Percentiles rank a stretch among this genome's conserved stretches.
phyloP scores from a whole-genome alignment of 225 moss, liverwort and hornwort species.

The Physcomitrium patens region DNA sequence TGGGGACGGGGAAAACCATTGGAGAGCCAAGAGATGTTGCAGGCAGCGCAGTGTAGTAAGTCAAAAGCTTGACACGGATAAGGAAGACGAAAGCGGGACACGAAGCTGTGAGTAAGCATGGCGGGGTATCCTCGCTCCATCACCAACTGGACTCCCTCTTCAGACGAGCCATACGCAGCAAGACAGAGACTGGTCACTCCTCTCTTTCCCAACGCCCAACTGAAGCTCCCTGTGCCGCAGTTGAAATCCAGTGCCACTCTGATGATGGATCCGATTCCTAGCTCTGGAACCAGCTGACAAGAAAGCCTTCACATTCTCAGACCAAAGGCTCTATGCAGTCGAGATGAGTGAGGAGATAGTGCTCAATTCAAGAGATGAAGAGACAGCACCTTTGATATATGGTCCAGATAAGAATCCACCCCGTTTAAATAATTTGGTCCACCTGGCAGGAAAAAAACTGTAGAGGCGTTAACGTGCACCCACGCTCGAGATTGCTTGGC shows the following conservation, averaged over 20 bases:
- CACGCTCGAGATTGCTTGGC: constrained; percentile 45
- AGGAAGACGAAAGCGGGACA: constrained; percentile 51
- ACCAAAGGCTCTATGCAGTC: not conserved
- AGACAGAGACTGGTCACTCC: constrained; percentile 67
- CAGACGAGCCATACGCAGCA: constrained; percentile 49
- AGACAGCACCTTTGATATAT: constrained; percentile 48
- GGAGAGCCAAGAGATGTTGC: constrained; percentile 62
- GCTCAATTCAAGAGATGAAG: constrained; percentile 1
- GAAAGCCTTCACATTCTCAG: constrained; percentile 29
- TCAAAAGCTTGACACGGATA: constrained; percentile 84
- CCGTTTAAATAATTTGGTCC: constrained; percentile 73
- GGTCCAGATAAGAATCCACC: constrained; percentile 49
- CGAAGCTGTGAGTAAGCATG: constrained; percentile 47
- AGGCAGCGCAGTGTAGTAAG: constrained; percentile 80
- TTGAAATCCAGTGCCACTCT: constrained; percentile 75
- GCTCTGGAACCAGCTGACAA: constrained; percentile 68
- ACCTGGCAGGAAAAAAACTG: constrained; percentile 45
- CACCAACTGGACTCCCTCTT: constrained; percentile 81
- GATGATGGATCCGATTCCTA: constrained; percentile 56
- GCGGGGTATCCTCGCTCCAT: constrained; percentile 85
- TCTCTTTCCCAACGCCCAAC: constrained; percentile 52
- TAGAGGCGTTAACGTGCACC: constrained; percentile 39
- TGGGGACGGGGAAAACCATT: constrained; percentile 44
- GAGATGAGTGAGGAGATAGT: not conserved
- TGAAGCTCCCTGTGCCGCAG: constrained; percentile 75